Conservation (phyloP, 2,329 filamentous ascomycete species). For the Ophiostoma quercus region DNA sequence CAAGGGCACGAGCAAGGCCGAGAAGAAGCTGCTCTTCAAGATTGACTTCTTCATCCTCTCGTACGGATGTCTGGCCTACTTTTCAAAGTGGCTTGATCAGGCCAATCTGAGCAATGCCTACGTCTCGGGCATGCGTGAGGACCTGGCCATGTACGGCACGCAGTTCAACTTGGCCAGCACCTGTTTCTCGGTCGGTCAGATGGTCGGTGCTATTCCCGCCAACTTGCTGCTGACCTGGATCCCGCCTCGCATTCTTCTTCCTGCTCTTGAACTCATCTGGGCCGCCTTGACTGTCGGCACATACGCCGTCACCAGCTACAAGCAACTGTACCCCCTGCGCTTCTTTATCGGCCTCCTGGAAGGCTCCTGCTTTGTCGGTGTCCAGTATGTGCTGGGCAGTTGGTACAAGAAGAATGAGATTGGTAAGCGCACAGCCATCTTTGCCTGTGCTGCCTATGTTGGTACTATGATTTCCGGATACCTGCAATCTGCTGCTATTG, state of each 20-base stretch:
- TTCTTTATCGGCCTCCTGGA: constrained; percentile 52
- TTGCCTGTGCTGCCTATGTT: constrained; percentile 56
- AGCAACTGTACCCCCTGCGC: constrained; percentile 43
- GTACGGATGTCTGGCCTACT: constrained; percentile 31
- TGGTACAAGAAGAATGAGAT: constrained; percentile 59
- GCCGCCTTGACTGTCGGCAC: constrained; percentile 28
- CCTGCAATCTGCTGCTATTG: constrained; percentile 41
- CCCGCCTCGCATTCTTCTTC: constrained; percentile 25
- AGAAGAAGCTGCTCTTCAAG: constrained; percentile 33
- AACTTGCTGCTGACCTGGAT: constrained; percentile 28
- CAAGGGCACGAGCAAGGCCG: constrained; percentile 26
- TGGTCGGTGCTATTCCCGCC: constrained; percentile 28
- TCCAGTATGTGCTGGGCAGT: constrained; percentile 43
- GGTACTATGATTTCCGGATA: constrained; percentile 32
- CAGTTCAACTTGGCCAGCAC: constrained; percentile 39
- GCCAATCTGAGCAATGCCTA: constrained; percentile 39
- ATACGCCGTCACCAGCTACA: constrained; percentile 25
- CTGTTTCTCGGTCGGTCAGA: constrained; percentile 29
- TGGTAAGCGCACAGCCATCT: constrained; percentile 58
- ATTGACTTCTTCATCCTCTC: constrained; percentile 34
- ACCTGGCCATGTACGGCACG: constrained; percentile 40
- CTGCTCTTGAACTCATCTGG: constrained; percentile 25
- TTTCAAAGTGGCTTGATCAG: constrained; percentile 32
- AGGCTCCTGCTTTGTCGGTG: constrained; percentile 49
- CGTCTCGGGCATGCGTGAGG: constrained; percentile 43